Evolutionary conservation across 345 rosid species (phyloP).

Genomic region (Heritiera littoralis): DNA sequence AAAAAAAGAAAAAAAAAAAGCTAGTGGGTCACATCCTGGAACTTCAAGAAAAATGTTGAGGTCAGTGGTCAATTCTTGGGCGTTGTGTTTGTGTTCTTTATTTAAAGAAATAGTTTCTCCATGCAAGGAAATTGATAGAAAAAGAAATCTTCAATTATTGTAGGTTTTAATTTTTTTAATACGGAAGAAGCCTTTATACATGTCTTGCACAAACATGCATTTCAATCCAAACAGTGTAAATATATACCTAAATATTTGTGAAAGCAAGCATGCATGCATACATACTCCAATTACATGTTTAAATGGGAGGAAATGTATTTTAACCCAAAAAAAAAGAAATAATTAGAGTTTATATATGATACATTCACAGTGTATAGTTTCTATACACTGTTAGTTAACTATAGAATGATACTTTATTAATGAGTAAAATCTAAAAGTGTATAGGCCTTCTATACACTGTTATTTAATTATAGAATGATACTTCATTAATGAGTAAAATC

Average conservation of each 20-base stretch:
- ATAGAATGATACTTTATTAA: too few relatives aligned
- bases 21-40: conserved; percentile 1
- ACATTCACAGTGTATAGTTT: too few relatives aligned
- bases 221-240: not conserved
- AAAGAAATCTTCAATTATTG: not conserved
- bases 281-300: too few relatives aligned
- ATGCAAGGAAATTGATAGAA: not conserved
- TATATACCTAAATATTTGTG: too few relatives aligned
- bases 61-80: conserved; percentile 32
- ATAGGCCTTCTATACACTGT: too few relatives aligned
- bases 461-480: too few relatives aligned
- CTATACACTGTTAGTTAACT: too few relatives aligned
- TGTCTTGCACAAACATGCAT: conserved; percentile 7
- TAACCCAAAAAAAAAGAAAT: not conserved
- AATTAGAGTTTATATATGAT: too few relatives aligned
- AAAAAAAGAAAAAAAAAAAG: too few relatives aligned
- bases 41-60: conserved; percentile 7
- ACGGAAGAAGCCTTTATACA: not conserved
- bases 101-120: not conserved
- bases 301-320: not conserved
- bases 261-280: too few relatives aligned
- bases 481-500: too few relatives aligned
- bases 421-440: too few relatives aligned
- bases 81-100: not conserved
- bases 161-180: not conserved